A percentile compares a stretch with the other conserved stretches of the same genome.
phyloP scores from a whole-genome alignment of 1,139 yeast species.

The Suhomyces choctaworum region DNA sequence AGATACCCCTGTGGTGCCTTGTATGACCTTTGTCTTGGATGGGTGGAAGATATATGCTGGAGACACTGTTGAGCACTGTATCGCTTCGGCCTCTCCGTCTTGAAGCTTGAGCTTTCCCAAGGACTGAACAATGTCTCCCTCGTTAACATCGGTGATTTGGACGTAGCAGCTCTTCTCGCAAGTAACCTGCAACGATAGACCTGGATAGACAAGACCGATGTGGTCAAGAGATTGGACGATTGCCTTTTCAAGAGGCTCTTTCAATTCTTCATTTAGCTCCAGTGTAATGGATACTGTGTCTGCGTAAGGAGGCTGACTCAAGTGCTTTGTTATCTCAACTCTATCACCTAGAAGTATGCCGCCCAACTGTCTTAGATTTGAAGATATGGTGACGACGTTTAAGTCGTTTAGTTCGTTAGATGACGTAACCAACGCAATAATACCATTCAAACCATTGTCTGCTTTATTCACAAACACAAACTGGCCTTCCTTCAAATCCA shows the following conservation, averaged over 20 bases:
- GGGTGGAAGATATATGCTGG: slow-evolving; percentile 49
- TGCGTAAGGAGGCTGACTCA: slow-evolving; percentile 55
- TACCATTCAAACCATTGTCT: slow-evolving; percentile 45
- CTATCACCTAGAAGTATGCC: slow-evolving; percentile 76
- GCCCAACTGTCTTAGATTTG: slow-evolving; percentile 49
- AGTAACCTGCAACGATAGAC: slow-evolving; percentile 31
- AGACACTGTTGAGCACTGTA: slow-evolving; percentile 31
- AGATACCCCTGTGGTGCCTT: slow-evolving; percentile 16
- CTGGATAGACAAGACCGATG: slow-evolving; percentile 59
- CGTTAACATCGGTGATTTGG: slow-evolving; percentile 26
- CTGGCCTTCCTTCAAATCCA: slow-evolving; percentile 56
- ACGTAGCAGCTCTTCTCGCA: slow-evolving; percentile 5
- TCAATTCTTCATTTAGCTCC: slow-evolving; percentile 9
- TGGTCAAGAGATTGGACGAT: slow-evolving; percentile 46
- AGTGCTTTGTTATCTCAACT: slow-evolving; percentile 47
- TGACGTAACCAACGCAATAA: slow-evolving; percentile 47
- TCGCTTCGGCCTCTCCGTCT: slow-evolving; percentile 1
- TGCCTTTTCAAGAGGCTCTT: slow-evolving; percentile 9
- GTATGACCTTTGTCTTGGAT: slow-evolving; percentile 33
- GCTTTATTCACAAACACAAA: slow-evolving; percentile 52
- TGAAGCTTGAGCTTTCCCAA: slow-evolving; percentile 28
- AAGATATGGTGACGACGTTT: slow-evolving; percentile 58
- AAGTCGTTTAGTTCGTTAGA: slow-evolving; percentile 39
- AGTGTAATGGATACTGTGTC: slow-evolving; percentile 20
- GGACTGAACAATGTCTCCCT: slow-evolving; percentile 21